Percentiles rank a stretch among this genome's conserved stretches.
These are phyloP conservation scores for Fusarium udum DNA, from an alignment of 2,329 filamentous ascomycete species.

Conservation along the genomic window DNA sequence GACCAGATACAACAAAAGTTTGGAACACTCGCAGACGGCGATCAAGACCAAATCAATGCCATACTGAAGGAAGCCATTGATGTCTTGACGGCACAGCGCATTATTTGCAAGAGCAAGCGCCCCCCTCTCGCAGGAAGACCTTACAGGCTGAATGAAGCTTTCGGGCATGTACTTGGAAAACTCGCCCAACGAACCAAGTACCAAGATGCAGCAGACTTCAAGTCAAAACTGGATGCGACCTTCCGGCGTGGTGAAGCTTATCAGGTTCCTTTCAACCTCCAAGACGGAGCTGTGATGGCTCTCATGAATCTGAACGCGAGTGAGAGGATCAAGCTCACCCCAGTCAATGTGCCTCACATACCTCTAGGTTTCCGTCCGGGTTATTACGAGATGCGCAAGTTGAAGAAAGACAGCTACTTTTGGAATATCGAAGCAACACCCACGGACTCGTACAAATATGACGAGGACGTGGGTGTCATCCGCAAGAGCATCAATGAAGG, in stretches of 20 bases:
- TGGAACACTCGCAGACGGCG: slow-evolving; percentile 56
- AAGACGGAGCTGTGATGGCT: slow-evolving; percentile 73
- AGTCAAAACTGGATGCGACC: slow-evolving; percentile 64
- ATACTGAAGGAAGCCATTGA: slow-evolving; percentile 60
- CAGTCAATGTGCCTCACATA: slow-evolving; percentile 66
- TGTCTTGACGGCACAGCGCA: slow-evolving; percentile 58
- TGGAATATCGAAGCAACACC: slow-evolving; percentile 68
- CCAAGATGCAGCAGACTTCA: slow-evolving; percentile 67
- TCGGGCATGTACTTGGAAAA: slow-evolving; percentile 66
- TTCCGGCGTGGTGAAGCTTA: slow-evolving; percentile 58
- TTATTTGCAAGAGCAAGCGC: slow-evolving; percentile 69
- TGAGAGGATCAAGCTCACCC: slow-evolving; percentile 63
- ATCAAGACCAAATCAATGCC: slow-evolving; percentile 52
- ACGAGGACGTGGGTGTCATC: slow-evolving; percentile 59
- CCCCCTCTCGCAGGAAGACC: slow-evolving; percentile 67
- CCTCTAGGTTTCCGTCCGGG: slow-evolving; percentile 76
- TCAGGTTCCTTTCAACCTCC: slow-evolving; percentile 64
- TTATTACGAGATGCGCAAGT: slow-evolving; percentile 75
- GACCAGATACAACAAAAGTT: slow-evolving; percentile 62
- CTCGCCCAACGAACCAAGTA: slow-evolving; percentile 64
- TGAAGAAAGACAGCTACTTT: slow-evolving; percentile 73
- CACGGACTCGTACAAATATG: slow-evolving; percentile 70
- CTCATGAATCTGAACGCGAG: slow-evolving; percentile 71
- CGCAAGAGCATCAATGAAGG: slow-evolving; percentile 47
- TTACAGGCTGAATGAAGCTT: slow-evolving; percentile 70